Conservation (phyloP, 805 yeast genomes). For the Torulaspora franciscae region DNA sequence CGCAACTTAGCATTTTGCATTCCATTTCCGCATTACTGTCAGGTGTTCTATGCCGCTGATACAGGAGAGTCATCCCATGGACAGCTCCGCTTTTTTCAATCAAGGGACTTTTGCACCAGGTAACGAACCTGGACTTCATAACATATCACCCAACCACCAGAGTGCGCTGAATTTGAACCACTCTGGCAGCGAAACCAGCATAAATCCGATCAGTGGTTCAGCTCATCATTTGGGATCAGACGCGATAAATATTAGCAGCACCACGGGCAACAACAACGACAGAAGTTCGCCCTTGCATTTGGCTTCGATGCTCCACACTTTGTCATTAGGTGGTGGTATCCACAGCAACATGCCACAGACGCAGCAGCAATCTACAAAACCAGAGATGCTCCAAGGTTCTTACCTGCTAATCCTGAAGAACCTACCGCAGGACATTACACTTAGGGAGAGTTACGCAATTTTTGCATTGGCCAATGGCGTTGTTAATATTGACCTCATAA, state of each 20-base stretch:
- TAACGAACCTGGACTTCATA: slow-evolving; percentile 23
- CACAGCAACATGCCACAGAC: slow-evolving; percentile 8
- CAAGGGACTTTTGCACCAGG: slow-evolving; percentile 23
- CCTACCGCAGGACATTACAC: slow-evolving; percentile 57
- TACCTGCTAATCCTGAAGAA: slow-evolving; percentile 45
- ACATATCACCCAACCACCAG: slow-evolving; percentile 25
- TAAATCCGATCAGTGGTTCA: slow-evolving; percentile 8
- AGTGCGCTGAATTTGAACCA: slow-evolving; percentile 12
- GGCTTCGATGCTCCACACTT: slow-evolving; percentile 30
- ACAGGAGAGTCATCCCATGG: slow-evolving; percentile 14
- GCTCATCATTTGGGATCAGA: slow-evolving; percentile 4
- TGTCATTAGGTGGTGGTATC: slow-evolving; percentile 21
- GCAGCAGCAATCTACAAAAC: not conserved
- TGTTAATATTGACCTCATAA: slow-evolving; percentile 44
- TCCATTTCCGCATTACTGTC: not conserved
- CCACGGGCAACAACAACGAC: slow-evolving; percentile 10
- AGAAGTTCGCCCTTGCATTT: slow-evolving; percentile 30
- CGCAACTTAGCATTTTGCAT: no score
- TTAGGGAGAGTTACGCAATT: slow-evolving; percentile 61
- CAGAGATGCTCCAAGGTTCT: slow-evolving; percentile 17
- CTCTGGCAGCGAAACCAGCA: slow-evolving; percentile 17
- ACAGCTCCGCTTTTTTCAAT: slow-evolving; percentile 13
- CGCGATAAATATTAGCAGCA: not conserved
- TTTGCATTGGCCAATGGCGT: slow-evolving; percentile 69
- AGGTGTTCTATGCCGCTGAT: slow-evolving; percentile 12